phyloP scores from a whole-genome alignment of 208 protist species.

The Leishmania aethiopica region DNA sequence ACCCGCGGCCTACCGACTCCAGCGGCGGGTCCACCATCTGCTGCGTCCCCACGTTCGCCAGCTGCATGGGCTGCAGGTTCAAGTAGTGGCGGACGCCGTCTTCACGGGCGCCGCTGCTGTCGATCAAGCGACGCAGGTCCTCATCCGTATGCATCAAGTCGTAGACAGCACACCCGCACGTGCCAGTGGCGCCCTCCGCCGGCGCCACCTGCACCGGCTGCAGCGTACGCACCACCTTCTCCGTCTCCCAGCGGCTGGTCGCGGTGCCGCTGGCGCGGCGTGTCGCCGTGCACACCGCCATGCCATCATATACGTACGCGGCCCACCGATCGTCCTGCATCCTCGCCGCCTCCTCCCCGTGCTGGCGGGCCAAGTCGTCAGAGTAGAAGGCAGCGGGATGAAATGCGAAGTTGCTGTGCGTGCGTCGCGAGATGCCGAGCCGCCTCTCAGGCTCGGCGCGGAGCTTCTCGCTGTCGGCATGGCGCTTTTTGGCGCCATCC shows the following conservation, averaged over 20 bases:
- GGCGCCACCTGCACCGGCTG: constrained; percentile 49
- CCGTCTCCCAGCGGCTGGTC: constrained; percentile 22
- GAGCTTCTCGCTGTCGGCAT: constrained; percentile 19
- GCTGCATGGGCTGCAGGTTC: constrained; percentile 74
- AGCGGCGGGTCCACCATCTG: constrained; percentile 35
- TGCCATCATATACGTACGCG: constrained; percentile 37
- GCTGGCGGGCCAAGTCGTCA: constrained; percentile 15
- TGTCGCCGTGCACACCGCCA: constrained; percentile 15
- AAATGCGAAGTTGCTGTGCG: constrained; percentile 32
- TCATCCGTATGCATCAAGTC: constrained; percentile 14
- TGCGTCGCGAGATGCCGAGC: constrained; percentile 23
- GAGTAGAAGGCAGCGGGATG: constrained; percentile 31
- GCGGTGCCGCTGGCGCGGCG: constrained; percentile 17
- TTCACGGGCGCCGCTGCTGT: constrained; percentile 31
- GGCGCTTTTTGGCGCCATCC: constrained; percentile 39
- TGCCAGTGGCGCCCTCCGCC: constrained; percentile 5
- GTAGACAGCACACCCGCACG: constrained; percentile 55
- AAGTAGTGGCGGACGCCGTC: constrained; percentile 57
- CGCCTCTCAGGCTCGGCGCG: not conserved
- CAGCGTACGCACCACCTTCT: constrained; percentile 45
- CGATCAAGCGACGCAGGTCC: constrained; percentile 36
- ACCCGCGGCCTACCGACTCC: constrained; percentile 22
- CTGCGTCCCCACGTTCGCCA: constrained; percentile 53
- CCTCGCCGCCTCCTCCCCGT: constrained; percentile 14
- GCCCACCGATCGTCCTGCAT: constrained; percentile 31